Base-by-base conservation (phyloP, 2,329 filamentous ascomycete species). In the Phaeosphaeriaceae sp. region DNA sequence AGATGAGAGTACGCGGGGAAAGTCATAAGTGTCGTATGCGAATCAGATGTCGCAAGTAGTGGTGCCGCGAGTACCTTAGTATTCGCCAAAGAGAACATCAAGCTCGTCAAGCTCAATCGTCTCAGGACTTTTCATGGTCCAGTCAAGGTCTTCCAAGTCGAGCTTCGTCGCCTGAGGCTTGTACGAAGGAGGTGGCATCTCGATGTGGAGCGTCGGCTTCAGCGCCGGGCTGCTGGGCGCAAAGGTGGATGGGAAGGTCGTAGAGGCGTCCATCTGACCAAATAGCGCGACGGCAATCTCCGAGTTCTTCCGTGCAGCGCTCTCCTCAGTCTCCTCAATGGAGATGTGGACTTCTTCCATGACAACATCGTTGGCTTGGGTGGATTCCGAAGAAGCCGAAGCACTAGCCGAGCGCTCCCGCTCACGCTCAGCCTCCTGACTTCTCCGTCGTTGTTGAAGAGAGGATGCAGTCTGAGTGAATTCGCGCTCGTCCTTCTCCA, bases 381-480 rank as follows among this genome's bases (percentile, higher is more conserved):
- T 60, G 54, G 72, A 74, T 46, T 72, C 78, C 40, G 22, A 24
- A 4, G 45, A 17, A 36, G 74, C 76, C 63, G 69, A 73, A 48
- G 76, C 67, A 56, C 77, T 78, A 40, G 75, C 70, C 54, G 76
- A 77, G 51, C 81, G 79, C 51, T 70, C 60, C 72, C 67, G 76
- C 71, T 71, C 79, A 55, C 66, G 79, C 41, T 44, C 41, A n/a
- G 41, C 41, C 67, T 69, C 75, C 63, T 72, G 74, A 59, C 77
- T 83, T 74, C 69, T 79, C 61, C 77, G 81, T 64, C 83, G 84
- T 79, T 85, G 83, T 58, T 87, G 91, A 68, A 98, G 86, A 49
- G 90, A 92, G 66, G 92, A 91, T 17, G 95, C 95, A 1, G 93
- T 98, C 79, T 96, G 92, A 7, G 94, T 97, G 74, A 99, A 99